phyloP scores from a whole-genome alignment of 2,329 filamentous ascomycete species.

The Fusarium metavorans region DNA sequence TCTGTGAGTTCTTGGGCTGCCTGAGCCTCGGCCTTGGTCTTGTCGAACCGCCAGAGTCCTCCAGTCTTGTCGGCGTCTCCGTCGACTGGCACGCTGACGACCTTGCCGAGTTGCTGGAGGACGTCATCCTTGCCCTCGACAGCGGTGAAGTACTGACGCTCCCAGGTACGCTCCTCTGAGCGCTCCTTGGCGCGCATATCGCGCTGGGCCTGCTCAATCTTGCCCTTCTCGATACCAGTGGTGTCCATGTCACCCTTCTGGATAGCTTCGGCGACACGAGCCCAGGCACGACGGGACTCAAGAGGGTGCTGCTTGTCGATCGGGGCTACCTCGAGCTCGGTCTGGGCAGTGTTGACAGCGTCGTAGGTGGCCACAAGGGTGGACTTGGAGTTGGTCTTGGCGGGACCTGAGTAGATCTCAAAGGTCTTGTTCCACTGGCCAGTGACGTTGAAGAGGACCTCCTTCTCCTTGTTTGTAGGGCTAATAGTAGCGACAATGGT shows the following conservation, averaged over 20 bases:
- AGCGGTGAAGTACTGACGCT: constrained; percentile 82
- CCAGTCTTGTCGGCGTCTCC: constrained; percentile 72
- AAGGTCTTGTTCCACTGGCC: constrained; percentile 93
- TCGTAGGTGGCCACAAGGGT: constrained; percentile 71
- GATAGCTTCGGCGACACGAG: constrained; percentile 85
- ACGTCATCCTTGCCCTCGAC: constrained; percentile 60
- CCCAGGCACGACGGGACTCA: constrained; percentile 90
- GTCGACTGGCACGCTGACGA: constrained; percentile 60
- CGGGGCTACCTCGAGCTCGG: constrained; percentile 77
- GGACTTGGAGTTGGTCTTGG: constrained; percentile 61
- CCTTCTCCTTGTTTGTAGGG: constrained; percentile 77
- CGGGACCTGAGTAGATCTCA: constrained; percentile 76
- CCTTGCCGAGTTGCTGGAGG: constrained; percentile 58
- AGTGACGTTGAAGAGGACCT: constrained; percentile 81
- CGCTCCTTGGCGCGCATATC: constrained; percentile 78
- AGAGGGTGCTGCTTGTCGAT: constrained; percentile 86
- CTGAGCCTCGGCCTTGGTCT: constrained; percentile 56
- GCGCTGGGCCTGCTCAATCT: constrained; percentile 92
- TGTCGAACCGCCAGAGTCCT: constrained; percentile 70
- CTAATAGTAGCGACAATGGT: constrained; percentile 82
- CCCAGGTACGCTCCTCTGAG: constrained; percentile 81
- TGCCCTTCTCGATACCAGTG: constrained; percentile 82
- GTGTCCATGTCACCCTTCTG: constrained; percentile 85
- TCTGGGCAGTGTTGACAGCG: constrained; percentile 67
- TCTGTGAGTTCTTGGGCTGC: constrained; percentile 53